Evolutionary conservation across 2,329 filamentous ascomycete genomes (phyloP).

Genomic region (Penicillium sp.): DNA sequence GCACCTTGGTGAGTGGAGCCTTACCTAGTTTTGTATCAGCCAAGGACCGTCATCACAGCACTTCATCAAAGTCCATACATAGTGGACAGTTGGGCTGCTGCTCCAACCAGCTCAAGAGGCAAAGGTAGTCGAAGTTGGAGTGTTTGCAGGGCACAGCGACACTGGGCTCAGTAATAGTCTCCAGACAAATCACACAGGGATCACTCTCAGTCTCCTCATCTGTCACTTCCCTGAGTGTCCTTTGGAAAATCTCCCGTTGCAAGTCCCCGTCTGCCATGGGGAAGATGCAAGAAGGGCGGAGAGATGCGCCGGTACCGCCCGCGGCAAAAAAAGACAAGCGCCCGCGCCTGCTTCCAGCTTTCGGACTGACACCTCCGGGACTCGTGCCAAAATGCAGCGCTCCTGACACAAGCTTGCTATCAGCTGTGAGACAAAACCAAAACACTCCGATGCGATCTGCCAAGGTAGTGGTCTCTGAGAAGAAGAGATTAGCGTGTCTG

Average conservation of each 20-base stretch:
- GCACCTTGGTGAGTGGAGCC: conserved; percentile 53
- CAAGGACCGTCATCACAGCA: not conserved
- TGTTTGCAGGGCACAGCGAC: conserved; percentile 73
- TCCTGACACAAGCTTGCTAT: not conserved
- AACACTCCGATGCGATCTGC: conserved; percentile 30
- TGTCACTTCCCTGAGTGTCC: conserved; percentile 44
- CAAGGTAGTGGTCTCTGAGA: conserved; percentile 32
- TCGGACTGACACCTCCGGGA: not conserved
- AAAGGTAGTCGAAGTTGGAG: conserved; percentile 76
- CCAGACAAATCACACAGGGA: conserved; percentile 84
- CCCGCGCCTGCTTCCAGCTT: not conserved
- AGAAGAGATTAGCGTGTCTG: conserved; percentile 21
- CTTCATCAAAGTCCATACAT: conserved; percentile 50
- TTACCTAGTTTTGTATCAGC: conserved; percentile 42
- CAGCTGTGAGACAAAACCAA: not conserved
- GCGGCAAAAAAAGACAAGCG: conserved; percentile 13
- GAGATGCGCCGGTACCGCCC: conserved; percentile 5
- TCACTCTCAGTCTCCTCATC: conserved; percentile 33
- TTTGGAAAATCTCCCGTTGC: conserved; percentile 42
- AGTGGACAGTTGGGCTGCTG: conserved; percentile 69
- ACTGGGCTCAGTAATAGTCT: conserved; percentile 65
- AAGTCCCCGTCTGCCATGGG: conserved; percentile 39
- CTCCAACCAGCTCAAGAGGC: conserved; percentile 75
- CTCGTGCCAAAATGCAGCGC: not conserved
- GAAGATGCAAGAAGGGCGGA: not conserved